Evolutionary conservation across 2,329 filamentous ascomycete genomes (phyloP).

Genomic region (Bimuria novae-zelandiae): DNA sequence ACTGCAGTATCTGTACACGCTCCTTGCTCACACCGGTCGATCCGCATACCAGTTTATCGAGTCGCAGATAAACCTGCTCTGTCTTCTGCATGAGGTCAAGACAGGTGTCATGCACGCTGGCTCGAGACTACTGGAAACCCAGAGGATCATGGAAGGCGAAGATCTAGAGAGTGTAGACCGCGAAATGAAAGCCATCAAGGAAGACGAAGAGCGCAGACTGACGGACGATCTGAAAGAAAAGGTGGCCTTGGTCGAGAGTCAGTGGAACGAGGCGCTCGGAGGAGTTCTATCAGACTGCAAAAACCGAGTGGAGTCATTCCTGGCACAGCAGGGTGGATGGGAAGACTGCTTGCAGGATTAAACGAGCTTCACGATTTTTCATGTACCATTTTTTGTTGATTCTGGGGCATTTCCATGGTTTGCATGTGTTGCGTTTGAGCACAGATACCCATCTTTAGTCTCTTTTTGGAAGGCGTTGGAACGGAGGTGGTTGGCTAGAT

Average conservation of each 20-base stretch:
- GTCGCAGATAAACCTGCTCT: slow-evolving; percentile 87
- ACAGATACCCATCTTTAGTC: slow-evolving; percentile 43
- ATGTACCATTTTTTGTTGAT: not conserved
- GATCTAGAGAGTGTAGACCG: slow-evolving; percentile 47
- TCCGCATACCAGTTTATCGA: slow-evolving; percentile 97
- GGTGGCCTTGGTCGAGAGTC: slow-evolving; percentile 85
- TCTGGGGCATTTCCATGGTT: slow-evolving; percentile 14
- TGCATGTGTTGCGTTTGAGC: slow-evolving; percentile 29
- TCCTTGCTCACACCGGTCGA: slow-evolving; percentile 86
- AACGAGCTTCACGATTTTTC: not conserved
- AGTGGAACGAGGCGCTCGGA: slow-evolving; percentile 88
- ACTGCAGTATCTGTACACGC: slow-evolving; percentile 84
- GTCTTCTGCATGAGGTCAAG: slow-evolving; percentile 87
- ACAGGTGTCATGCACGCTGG: slow-evolving; percentile 74
- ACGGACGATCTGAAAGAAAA: slow-evolving; percentile 93
- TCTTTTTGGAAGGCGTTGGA: slow-evolving; percentile 14
- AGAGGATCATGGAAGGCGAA: slow-evolving; percentile 54
- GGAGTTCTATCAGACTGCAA: slow-evolving; percentile 74
- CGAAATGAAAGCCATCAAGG: slow-evolving; percentile 62
- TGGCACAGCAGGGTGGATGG: slow-evolving; percentile 83
- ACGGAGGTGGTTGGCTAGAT: slow-evolving; percentile 8
- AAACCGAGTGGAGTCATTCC: slow-evolving; percentile 71
- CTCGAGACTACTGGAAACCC: slow-evolving; percentile 68
- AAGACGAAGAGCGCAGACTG: slow-evolving; percentile 70
- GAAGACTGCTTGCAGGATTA: slow-evolving; percentile 65